Evolutionary conservation across 192 early-diverging fungal species (phyloP).

Genomic region (Umbelopsis isabellina): DNA sequence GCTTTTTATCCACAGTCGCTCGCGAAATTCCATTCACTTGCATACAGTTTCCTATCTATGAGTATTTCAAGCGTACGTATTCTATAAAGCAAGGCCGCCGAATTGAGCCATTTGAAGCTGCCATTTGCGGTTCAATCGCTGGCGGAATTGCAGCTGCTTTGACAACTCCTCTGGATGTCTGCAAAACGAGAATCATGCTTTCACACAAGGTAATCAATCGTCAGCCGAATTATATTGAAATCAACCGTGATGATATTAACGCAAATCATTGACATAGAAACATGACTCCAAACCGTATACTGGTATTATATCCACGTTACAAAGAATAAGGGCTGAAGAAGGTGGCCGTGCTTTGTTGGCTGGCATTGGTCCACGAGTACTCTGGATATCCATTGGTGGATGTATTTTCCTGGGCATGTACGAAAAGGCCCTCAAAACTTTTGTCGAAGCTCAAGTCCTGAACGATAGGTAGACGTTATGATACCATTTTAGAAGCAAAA

Average conservation of each 20-base stretch:
- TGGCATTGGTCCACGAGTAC: constrained; percentile 91
- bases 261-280: constrained; percentile 19
- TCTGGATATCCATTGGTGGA: constrained; percentile 96
- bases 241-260: neutral
- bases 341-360: constrained; percentile 77
- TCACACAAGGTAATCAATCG: constrained; percentile 61
- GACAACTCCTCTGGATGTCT: constrained; percentile 95
- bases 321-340: constrained; percentile 76
- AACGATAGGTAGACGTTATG: constrained; percentile 12
- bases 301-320: constrained; percentile 72
- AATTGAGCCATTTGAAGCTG: constrained; percentile 80
- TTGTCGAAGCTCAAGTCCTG: constrained; percentile 33
- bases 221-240: neutral
- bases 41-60: constrained; percentile 96
- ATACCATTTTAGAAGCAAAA: neutral
- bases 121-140: constrained; percentile 83
- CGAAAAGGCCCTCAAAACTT: constrained; percentile 67
- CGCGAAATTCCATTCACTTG: constrained; percentile 97
- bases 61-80: constrained; percentile 76
- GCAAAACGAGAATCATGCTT: constrained; percentile 97
- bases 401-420: constrained; percentile 96
- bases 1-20: constrained; percentile 89
- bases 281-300: constrained; percentile 61
- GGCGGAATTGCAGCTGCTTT: constrained; percentile 88
- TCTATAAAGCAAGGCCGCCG: constrained; percentile 49